These are phyloP conservation scores for Gossypium gossypioides DNA, from an alignment of 441 rosid species.

Conservation along the genomic window DNA sequence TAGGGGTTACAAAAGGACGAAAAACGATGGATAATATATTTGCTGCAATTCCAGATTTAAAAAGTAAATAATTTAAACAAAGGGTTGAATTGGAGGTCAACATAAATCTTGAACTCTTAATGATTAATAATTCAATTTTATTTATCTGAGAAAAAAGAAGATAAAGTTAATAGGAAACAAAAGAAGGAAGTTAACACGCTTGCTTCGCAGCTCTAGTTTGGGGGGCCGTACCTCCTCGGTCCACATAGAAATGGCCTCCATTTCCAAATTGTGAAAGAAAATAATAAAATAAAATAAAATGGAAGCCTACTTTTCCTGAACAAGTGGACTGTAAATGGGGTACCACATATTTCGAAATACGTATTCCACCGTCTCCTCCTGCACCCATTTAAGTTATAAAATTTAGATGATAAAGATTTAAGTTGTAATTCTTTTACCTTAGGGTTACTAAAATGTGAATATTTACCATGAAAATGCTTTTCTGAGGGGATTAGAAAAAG, in stretches of 20 bases:
- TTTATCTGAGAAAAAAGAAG: not conserved
- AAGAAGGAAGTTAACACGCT: not conserved
- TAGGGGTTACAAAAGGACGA: not conserved
- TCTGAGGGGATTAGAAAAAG: not conserved
- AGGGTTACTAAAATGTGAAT: not conserved
- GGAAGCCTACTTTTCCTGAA: constrained; percentile 60
- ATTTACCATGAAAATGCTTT: not conserved
- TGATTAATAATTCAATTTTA: not conserved
- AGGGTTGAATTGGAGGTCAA: too few species aligned
- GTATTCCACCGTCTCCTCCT: constrained; percentile 66
- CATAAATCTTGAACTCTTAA: not conserved
- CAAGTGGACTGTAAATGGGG: constrained; percentile 87
- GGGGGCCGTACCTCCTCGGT: not conserved
- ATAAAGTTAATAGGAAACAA: not conserved
- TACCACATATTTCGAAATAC: constrained; percentile 71
- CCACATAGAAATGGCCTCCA: not conserved
- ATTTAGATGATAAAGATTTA: not conserved
- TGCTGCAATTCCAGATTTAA: not conserved
- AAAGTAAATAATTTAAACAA: too few species aligned
- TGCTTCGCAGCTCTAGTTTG: not conserved
- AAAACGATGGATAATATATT: not conserved
- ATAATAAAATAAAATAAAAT: not conserved
- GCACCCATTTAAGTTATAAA: constrained; percentile 17
- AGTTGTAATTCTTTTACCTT: not conserved
- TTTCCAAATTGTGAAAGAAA: not conserved